Conservation (phyloP, 139 green algal genomes). For the Tetraselmis chui region DNA sequence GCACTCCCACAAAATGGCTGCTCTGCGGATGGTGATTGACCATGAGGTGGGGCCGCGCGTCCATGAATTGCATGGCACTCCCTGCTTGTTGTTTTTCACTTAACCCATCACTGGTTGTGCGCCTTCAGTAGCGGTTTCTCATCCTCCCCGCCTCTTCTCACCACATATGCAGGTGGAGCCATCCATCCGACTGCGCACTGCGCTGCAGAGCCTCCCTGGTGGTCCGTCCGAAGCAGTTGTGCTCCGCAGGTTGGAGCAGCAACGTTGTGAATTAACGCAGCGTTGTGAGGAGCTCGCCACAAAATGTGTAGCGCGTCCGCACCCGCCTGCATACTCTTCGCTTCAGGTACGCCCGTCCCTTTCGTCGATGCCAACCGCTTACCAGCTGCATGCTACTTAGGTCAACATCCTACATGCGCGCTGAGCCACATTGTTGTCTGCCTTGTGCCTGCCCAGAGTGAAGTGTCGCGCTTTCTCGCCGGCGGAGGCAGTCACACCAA, state of each 20-base stretch:
- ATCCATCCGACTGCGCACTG: conserved; percentile 24
- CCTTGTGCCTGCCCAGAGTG: conserved; percentile 23
- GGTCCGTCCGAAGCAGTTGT: conserved; percentile 40
- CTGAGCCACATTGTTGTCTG: no score
- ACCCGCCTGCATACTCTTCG: conserved; percentile 57
- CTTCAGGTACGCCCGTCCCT: conserved; percentile 20
- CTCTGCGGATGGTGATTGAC: background rate
- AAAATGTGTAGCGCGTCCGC: conserved; percentile 56
- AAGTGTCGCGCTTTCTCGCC: conserved; percentile 38
- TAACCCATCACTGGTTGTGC: no score
- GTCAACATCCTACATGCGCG: no score
- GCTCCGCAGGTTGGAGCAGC: conserved; percentile 5
- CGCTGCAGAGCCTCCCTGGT: conserved; percentile 48
- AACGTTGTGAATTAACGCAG: conserved; percentile 19
- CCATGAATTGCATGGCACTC: background rate
- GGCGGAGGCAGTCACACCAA: conserved; percentile 16
- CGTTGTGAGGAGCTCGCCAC: background rate
- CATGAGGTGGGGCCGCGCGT: background rate
- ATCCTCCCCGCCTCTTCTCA: no score
- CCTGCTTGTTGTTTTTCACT: background rate
- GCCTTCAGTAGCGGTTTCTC: no score
- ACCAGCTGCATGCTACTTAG: no score
- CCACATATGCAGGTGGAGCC: background rate
- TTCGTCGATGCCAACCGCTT: no score
- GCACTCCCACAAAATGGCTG: conserved; percentile 17